Conservation (phyloP, 306 rosid genomes). For the Trifolium subterraneum region DNA sequence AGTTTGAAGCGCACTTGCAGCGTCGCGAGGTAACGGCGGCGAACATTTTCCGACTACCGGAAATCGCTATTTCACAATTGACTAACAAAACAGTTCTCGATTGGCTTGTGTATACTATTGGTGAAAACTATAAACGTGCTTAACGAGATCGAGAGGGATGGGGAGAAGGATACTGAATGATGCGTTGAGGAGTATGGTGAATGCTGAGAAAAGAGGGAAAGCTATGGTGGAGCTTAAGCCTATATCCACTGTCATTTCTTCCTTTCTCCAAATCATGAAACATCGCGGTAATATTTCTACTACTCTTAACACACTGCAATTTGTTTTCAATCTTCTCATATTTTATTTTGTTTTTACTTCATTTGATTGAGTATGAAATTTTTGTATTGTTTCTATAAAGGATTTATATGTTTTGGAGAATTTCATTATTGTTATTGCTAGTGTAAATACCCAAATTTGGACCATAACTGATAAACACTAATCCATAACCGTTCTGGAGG, state of each 20-base stretch:
- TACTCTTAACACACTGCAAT: neutral
- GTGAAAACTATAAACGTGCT: neutral
- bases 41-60: neutral
- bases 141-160: slow-evolving; percentile 48
- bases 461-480: slow-evolving; percentile 83
- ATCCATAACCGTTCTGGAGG: slow-evolving; percentile 79
- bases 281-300: slow-evolving; percentile 57
- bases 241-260: slow-evolving; percentile 58
- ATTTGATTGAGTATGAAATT: neutral
- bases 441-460: neutral
- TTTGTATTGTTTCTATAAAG: neutral
- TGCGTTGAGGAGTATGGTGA: slow-evolving; percentile 79
- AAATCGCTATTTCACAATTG: neutral
- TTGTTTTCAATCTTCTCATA: neutral
- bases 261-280: slow-evolving; percentile 86
- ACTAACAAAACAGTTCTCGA: neutral
- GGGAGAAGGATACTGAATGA: slow-evolving; percentile 85
- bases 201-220: slow-evolving; percentile 83
- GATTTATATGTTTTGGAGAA: slow-evolving; percentile 2
- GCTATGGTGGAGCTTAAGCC: slow-evolving; percentile 73
- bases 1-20: neutral
- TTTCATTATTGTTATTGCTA: slow-evolving; percentile 14
- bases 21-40: slow-evolving; percentile 14
- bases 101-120: neutral
- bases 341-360: too few species aligned